Evolutionary conservation across 768 basidiomycete genomes (phyloP).

Genomic region (Kwoniella heveanensis): DNA sequence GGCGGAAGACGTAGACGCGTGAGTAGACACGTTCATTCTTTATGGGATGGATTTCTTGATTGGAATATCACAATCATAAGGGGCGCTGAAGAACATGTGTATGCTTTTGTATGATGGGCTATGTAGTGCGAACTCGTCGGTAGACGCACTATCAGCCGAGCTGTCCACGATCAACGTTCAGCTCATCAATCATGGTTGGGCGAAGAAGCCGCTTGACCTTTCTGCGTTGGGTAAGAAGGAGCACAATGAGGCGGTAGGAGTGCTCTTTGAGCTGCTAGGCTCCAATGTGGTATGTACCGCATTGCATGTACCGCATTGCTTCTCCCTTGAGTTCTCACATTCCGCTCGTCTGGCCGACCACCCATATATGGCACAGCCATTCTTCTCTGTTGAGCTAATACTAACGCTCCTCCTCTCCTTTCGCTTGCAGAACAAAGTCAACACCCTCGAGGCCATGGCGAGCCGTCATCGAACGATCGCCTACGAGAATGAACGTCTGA

Average conservation of each 20-base stretch:
- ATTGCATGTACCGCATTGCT: too few species aligned
- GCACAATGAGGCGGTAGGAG: conserved; percentile 35
- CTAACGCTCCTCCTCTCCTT: too few species aligned
- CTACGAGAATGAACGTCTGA: conserved; percentile 42
- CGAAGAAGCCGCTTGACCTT: conserved; percentile 39
- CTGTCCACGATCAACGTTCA: conserved; percentile 44
- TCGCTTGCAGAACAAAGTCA: conserved; percentile 39
- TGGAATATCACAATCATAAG: too few species aligned
- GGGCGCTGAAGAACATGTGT: too few species aligned
- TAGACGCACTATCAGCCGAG: conserved; percentile 8
- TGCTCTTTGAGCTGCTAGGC: conserved; percentile 45
- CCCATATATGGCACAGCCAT: too few species aligned
- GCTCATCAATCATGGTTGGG: conserved; percentile 43
- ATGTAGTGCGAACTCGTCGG: background rate
- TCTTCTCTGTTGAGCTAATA: too few species aligned
- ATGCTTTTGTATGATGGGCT: too few species aligned
- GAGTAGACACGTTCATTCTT: background rate
- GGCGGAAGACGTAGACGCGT: background rate
- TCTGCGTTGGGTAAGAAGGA: conserved; percentile 28
- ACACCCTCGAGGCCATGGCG: conserved; percentile 35
- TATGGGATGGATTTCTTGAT: too few species aligned
- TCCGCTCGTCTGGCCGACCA: too few species aligned
- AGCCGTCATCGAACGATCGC: conserved; percentile 38
- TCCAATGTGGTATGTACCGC: conserved; percentile 33
- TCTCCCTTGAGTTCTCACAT: too few species aligned